Evolutionary conservation across 768 basidiomycete species (phyloP), one percentile per base, ranked within the genome.

Genomic region (Suillus luteus): DNA sequence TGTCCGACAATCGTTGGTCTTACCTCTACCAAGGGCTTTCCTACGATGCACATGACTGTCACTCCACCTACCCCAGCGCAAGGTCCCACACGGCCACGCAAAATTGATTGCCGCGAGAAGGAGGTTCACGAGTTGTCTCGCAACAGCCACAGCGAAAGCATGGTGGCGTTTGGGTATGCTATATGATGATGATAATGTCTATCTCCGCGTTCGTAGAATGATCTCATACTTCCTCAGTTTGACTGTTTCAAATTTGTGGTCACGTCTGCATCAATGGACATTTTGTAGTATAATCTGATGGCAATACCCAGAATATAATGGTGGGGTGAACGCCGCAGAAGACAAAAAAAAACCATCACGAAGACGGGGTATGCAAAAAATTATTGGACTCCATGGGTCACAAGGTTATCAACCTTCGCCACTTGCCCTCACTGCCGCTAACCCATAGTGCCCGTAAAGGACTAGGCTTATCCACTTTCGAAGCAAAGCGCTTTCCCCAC

Each of bases 401-500:
- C 40, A 10, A 71, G 74, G 69, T 44, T 48, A 59, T 71, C 71
- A 69, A 15, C 65, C 74, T 72, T 75, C 74, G 2, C 75, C 74
- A 62, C 58, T 62, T 40, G 66, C 62, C 72, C 64, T 64, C 61
- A 24, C 14, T 63, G 68, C 27, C 27, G 70, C 54, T 64, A 63
- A 70, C 61, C 70, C 65, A 60, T 49, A 72, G 70, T 14, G 65
- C 67, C 64, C 19, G 27, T 59, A 43, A 65, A 63, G 64, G 60
- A 65, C 68, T 61, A 37, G 51, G 66, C 71, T 67, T 61, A 35
- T 59, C 70, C 72, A 77, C 81, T 83, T 78, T 82, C 79, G 79
- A 81, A 77, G 75, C 68, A 52, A 55, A 41, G 37, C 52, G 71
- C 74, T 78, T 80, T 78, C 82, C 82, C 81, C 80, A 71, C 68